Evolutionary conservation across 257 asterid genomes (phyloP), one percentile per base, ranked within the genome.

Genomic region (Lycium barbarum): DNA sequence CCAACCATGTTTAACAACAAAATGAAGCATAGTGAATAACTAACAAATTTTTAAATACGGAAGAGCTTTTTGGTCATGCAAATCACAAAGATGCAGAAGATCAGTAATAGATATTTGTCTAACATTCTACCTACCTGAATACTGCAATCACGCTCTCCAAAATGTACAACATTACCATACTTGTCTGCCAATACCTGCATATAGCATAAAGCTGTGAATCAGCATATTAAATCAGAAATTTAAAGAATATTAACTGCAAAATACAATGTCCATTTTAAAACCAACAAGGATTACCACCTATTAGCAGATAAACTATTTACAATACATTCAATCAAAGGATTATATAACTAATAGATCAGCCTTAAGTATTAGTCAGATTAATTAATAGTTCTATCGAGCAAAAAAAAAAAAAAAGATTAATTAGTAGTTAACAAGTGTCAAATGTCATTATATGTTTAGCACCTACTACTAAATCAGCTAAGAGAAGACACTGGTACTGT

Each of bases 61-160:
- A 74, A 74, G 43, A 49, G 36, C 61, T 49, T 47, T 40, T 35
- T 11, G 51, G 47, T 73, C 15, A 47, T 76, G 43, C n/a, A 73
- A 20, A 76, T 51, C 45, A 76, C 47, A 76, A 74, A 76, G 22
- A 51, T 76, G 45, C n/a, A 26, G 15, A 76, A 22, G 4, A 76
- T 14, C 8, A 82, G 13, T 15, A 51, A 72, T 8, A 83, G 65
- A 55, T 84, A 68, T 70, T 89, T 73, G 9, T 47, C 51, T 36
- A 85, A 36, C 81, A 84, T 71, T 66, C 70, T 65, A 61, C 47
- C 9, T 88, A 96, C 99, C 98, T 96, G 98, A 88, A 96, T 96
- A 87, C 99, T 96, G 83, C 99, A 96, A 91, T 94, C 99, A 90
- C 99, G 99, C 91, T 96, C 99, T 82, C 99, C 99, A 87, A 93